These are phyloP conservation scores for Dentiscutata heterogama DNA, from an alignment of 371 early-diverging fungal species.

Conservation along the genomic window DNA sequence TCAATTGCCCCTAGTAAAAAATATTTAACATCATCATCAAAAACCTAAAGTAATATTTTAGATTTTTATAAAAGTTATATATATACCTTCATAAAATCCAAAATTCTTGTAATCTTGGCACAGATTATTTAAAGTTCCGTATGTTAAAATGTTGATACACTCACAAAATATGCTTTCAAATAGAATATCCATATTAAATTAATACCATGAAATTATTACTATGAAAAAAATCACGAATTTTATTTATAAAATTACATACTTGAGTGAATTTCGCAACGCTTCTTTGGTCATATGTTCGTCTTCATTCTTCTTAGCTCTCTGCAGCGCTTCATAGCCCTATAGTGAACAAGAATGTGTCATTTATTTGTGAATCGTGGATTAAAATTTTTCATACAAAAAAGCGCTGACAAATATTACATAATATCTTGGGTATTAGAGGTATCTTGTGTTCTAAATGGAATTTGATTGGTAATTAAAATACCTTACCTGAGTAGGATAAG, in stretches of 20 bases:
- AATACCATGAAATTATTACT: no score
- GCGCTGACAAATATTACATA: no score
- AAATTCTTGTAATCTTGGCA: conserved; percentile 38
- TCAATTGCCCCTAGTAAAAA: conserved; percentile 24
- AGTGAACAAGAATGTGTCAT: not conserved
- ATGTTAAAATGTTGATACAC: conserved; percentile 39
- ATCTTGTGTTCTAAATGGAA: no score
- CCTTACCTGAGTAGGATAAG: no score
- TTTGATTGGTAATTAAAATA: no score
- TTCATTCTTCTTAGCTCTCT: conserved; percentile 41
- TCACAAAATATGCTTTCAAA: conserved; percentile 34
- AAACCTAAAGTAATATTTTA: not conserved
- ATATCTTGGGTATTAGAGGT: no score
- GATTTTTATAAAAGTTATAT: not conserved
- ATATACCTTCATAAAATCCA: conserved; percentile 31
- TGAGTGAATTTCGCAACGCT: conserved; percentile 18
- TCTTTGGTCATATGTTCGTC: conserved; percentile 25
- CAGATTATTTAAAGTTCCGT: conserved; percentile 39
- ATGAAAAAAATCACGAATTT: no score
- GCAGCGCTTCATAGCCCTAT: conserved; percentile 43
- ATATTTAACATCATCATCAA: not conserved
- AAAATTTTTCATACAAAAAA: no score
- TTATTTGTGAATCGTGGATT: no score
- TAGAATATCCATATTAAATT: not conserved
- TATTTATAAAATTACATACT: conserved; percentile 2